Evolutionary conservation across 2,329 filamentous ascomycete species (phyloP).

Genomic region (Pseudocercospora musae): DNA sequence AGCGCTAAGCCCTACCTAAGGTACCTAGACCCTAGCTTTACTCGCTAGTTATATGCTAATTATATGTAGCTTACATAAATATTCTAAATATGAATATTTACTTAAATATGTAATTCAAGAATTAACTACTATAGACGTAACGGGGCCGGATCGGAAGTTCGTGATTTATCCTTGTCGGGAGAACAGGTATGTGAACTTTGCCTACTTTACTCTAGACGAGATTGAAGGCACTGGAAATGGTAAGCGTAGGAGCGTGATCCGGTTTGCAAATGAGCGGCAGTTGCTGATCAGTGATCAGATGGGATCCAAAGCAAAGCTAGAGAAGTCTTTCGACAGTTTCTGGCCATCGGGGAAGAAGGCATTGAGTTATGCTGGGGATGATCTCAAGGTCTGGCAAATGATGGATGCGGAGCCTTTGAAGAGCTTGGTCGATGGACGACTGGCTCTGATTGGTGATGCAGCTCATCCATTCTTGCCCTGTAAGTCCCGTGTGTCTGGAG

Average conservation of each 20-base stretch:
- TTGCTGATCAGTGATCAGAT: slow-evolving; percentile 25
- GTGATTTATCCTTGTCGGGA: slow-evolving; percentile 48
- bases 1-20: too few species aligned
- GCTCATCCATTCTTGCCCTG: slow-evolving; percentile 62
- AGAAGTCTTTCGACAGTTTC: slow-evolving; percentile 40
- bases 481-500: not conserved
- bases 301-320: slow-evolving; percentile 38
- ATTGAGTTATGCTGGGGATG: slow-evolving; percentile 38
- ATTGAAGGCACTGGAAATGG: not conserved
- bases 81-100: too few species aligned
- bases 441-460: slow-evolving; percentile 63
- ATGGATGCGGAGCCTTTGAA: slow-evolving; percentile 58
- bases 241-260: not conserved
- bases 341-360: slow-evolving; percentile 36
- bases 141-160: slow-evolving; percentile 42
- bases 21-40: too few species aligned
- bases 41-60: too few species aligned
- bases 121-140: slow-evolving; percentile 44
- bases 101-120: too few species aligned
- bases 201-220: slow-evolving; percentile 22
- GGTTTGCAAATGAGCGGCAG: not conserved
- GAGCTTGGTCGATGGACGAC: slow-evolving; percentile 25
- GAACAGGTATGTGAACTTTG: slow-evolving; percentile 48
- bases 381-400: slow-evolving; percentile 57
- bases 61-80: too few species aligned